Base-by-base conservation (phyloP, 306 rosid species). In the Delonix regia region DNA sequence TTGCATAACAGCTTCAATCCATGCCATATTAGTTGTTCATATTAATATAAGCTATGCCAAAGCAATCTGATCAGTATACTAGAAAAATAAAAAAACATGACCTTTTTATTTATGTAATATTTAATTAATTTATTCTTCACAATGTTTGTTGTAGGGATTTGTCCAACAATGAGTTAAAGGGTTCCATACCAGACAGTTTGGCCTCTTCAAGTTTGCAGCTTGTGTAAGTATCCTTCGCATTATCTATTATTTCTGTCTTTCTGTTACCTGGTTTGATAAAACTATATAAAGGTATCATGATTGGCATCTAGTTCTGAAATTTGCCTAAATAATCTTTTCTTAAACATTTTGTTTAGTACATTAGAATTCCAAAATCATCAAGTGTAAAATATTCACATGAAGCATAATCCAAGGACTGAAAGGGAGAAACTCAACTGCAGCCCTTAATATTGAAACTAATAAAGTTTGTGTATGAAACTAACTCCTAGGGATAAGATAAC, bases 161-260 rank as follows among this genome's bases (percentile, higher is more conserved):
- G 85, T 89, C 99, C 71, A 70, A 83, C 79, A 95, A 95, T 86
- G 94, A 85, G 75, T 83, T 93, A 60, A 78, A 90, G 8, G 99
- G 98, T 53, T 68, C 98, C 60, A 95, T 92, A 76, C 96, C 97
- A 19, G 93, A 88, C 69, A 87, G 93, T 82, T 75, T 95, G 80
- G 75, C 88, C 24, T 85, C 92, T 83, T 89, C 93, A 78, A 85
- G 86, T 78, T 85, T 94, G 83, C 95, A 86, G 74, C 99, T 94
- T 53, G 89, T 89, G 99, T 94, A 86, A 90, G 99, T 89, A 79
- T 53, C n/a, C 25, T 19, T 81, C 75, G 73, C 47, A 49, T 38
- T 75, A 11, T 78, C 48, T 82, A 44, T 77, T 33, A 1, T 79
- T 44, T 57, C n/a, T 70, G 49, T 42, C 27, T 30, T 22, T n/a